A percentile compares a stretch with the other conserved stretches of the same genome.
phyloP scores from a whole-genome alignment of 805 yeast genomes.

The Clavispora asparagi region DNA sequence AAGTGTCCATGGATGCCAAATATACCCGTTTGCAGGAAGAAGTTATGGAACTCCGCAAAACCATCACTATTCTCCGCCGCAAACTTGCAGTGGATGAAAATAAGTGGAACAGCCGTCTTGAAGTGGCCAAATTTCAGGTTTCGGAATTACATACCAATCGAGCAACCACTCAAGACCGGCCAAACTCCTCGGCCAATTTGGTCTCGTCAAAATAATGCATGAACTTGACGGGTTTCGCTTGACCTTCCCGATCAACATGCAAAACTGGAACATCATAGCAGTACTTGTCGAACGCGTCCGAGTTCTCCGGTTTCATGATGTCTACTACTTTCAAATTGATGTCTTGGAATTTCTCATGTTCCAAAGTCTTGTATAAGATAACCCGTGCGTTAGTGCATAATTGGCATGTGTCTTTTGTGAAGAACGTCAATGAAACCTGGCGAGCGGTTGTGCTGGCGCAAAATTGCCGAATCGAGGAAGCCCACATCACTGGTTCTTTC shows the following conservation, averaged over 20 bases:
- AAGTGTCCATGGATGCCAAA: background rate
- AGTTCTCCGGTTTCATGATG: constrained; percentile 54
- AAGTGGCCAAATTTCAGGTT: background rate
- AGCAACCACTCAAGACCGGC: background rate
- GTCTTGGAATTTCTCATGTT: constrained; percentile 19
- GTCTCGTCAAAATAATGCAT: constrained; percentile 63
- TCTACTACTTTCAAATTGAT: constrained; percentile 44
- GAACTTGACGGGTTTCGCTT: constrained; percentile 48
- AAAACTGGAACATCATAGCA: constrained; percentile 78
- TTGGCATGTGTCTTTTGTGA: constrained; percentile 65
- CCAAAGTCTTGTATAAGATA: constrained; percentile 41
- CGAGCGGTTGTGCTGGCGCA: background rate
- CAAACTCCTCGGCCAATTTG: constrained; percentile 49
- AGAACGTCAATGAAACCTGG: constrained; percentile 43
- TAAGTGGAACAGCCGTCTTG: background rate
- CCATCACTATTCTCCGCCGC: background rate
- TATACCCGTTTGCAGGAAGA: background rate
- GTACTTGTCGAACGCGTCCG: constrained; percentile 64
- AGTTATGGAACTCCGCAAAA: background rate
- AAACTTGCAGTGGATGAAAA: background rate
- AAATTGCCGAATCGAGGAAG: constrained; percentile 3
- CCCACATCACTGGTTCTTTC: background rate
- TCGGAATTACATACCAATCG: background rate
- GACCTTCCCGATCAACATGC: constrained; percentile 51
- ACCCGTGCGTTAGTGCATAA: constrained; percentile 61